Percentiles rank a stretch among this genome's conserved stretches.
Conservation (phyloP, 139 green algal genomes). For the Tetratostichococcus sp. region DNA sequence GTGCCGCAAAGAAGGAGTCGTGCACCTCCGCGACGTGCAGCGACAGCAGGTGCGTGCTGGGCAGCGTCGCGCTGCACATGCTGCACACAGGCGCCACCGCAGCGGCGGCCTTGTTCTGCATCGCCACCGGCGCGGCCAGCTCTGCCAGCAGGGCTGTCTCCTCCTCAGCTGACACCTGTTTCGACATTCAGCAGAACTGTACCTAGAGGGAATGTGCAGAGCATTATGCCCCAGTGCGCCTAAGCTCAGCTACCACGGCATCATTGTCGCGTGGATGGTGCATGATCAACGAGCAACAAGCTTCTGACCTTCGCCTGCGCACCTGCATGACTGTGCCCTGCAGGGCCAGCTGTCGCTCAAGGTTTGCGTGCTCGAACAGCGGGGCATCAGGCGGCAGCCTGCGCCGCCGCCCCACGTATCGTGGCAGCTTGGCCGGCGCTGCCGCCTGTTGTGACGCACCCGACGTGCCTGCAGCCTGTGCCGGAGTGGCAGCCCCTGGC, state of each 20-base stretch:
- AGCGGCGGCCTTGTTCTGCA: not conserved
- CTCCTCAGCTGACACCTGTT: constrained; percentile 6
- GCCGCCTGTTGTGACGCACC: too few relatives aligned
- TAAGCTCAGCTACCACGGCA: too few relatives aligned
- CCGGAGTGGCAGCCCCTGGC: too few relatives aligned
- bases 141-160: not conserved
- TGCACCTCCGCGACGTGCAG: constrained; percentile 42
- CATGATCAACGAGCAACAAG: not conserved
- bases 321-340: not conserved
- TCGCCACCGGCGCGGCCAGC: constrained; percentile 3
- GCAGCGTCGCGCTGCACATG: constrained; percentile 25
- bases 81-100: constrained; percentile 14
- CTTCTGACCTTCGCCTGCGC: not conserved
- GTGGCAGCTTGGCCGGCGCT: too few relatives aligned
- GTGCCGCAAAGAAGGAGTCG: constrained; percentile 50
- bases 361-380: constrained; percentile 28
- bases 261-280: too few relatives aligned
- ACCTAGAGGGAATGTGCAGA: too few relatives aligned
- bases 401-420: constrained; percentile 21
- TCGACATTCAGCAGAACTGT: too few relatives aligned
- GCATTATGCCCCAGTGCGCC: too few relatives aligned
- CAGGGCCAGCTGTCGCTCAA: constrained; percentile 13
- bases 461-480: too few relatives aligned
- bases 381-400: constrained; percentile 10
- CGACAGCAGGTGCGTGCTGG: constrained; percentile 30